Conservation (phyloP, 2,329 filamentous ascomycete species). For the Cordyceps tenuipes region DNA sequence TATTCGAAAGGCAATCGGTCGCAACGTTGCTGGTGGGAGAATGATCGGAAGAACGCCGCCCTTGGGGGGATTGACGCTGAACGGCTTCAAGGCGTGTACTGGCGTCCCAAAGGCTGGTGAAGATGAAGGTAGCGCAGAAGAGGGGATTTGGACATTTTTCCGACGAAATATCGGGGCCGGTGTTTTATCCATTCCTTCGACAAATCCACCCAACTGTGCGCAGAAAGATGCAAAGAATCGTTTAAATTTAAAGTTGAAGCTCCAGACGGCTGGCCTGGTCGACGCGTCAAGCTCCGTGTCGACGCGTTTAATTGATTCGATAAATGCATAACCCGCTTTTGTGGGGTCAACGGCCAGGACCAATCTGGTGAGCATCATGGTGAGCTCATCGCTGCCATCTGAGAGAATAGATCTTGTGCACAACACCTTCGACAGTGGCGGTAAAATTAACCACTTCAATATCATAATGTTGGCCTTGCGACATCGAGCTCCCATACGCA, state of each 20-base stretch:
- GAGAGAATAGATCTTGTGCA: background rate
- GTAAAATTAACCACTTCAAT: background rate
- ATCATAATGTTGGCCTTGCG: conserved; percentile 6
- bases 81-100: conserved; percentile 65
- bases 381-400: background rate
- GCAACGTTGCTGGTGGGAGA: conserved; percentile 75
- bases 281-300: conserved; percentile 22
- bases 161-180: conserved; percentile 31
- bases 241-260: background rate
- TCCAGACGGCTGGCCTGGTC: background rate
- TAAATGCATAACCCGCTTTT: conserved; percentile 20
- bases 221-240: background rate
- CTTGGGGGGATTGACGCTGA: conserved; percentile 43
- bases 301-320: conserved; percentile 31
- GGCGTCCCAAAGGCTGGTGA: conserved; percentile 88
- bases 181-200: conserved; percentile 28
- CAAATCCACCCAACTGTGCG: background rate
- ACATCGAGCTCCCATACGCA: background rate
- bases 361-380: conserved; percentile 3
- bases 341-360: background rate
- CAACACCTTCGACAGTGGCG: background rate
- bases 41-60: conserved; percentile 77
- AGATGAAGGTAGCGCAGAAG: conserved; percentile 69
- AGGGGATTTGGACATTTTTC: conserved; percentile 24
- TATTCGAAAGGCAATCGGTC: conserved; percentile 86